Evolutionary conservation across 495 filamentous ascomycete genomes (phyloP).

Genomic region (Delitschia confertaspora): DNA sequence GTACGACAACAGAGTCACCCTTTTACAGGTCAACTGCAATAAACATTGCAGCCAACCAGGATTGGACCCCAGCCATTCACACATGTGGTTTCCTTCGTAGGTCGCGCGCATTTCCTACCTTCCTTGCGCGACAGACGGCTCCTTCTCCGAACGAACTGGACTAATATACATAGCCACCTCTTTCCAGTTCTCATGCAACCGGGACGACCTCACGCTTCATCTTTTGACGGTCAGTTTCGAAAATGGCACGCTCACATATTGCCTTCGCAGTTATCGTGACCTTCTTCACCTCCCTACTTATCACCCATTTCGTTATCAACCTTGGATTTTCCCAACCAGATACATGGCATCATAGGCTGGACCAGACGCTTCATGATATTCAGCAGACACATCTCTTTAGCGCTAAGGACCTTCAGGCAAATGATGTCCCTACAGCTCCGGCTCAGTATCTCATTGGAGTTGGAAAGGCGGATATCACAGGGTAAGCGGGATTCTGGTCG

Average conservation of each 20-base stretch:
- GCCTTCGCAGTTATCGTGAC: slow-evolving; percentile 21
- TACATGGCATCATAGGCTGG: slow-evolving; percentile 22
- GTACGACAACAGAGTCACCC: too few species aligned
- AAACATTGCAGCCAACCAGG: too few species aligned
- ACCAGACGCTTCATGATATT: slow-evolving; percentile 6
- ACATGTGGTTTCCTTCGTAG: too few species aligned
- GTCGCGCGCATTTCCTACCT: too few species aligned
- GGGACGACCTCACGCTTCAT: slow-evolving; percentile 4
- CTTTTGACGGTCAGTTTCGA: slow-evolving; percentile 6
- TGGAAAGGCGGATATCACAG: slow-evolving; percentile 92
- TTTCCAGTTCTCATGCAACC: neutral
- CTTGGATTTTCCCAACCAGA: slow-evolving; percentile 29
- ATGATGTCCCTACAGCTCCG: slow-evolving; percentile 27
- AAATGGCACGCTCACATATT: slow-evolving; percentile 28
- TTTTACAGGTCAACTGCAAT: too few species aligned
- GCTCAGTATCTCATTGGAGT: slow-evolving; percentile 74
- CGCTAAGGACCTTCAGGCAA: slow-evolving; percentile 12
- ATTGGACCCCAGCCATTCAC: too few species aligned
- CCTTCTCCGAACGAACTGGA: too few species aligned
- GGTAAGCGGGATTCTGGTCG: slow-evolving; percentile 46
- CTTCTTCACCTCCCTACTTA: slow-evolving; percentile 22
- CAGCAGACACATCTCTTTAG: slow-evolving; percentile 21
- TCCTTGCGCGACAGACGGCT: too few species aligned
- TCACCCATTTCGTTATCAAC: slow-evolving; percentile 29
- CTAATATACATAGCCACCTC: too few species aligned